Conservation (phyloP, 768 basidiomycete genomes). For the Epithele typhae region DNA sequence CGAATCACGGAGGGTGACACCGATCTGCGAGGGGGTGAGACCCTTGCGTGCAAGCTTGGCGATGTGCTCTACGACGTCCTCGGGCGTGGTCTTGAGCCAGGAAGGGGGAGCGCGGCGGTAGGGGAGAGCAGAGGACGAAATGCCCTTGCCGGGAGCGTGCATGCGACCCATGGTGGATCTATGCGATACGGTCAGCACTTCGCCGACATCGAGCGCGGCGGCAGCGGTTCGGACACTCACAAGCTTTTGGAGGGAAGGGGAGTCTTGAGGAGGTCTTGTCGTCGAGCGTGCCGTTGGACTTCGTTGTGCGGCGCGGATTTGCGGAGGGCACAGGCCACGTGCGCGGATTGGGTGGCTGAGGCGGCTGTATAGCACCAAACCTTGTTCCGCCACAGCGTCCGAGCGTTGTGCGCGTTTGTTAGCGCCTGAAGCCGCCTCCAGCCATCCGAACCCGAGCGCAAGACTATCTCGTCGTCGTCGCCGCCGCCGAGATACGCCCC, state of each 20-base stretch:
- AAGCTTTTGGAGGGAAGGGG: slow-evolving; percentile 29
- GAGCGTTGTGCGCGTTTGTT: slow-evolving; percentile 24
- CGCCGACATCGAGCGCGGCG: slow-evolving; percentile 8
- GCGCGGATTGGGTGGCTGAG: slow-evolving; percentile 33
- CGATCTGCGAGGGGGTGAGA: slow-evolving; percentile 95
- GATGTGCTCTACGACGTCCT: slow-evolving; percentile 95
- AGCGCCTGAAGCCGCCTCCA: slow-evolving; percentile 18
- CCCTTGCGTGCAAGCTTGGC: slow-evolving; percentile 97
- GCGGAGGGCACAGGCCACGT: slow-evolving; percentile 26
- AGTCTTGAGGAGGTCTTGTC: slow-evolving; percentile 42
- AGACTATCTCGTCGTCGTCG: slow-evolving; percentile 33
- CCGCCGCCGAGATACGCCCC: slow-evolving; percentile 30
- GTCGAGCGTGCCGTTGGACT: slow-evolving; percentile 27
- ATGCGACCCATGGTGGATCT: slow-evolving; percentile 83
- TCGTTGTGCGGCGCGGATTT: slow-evolving; percentile 13
- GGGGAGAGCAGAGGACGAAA: slow-evolving; percentile 97
- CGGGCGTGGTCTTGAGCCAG: slow-evolving; percentile 96
- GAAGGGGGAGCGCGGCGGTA: slow-evolving; percentile 92
- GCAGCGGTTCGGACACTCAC: slow-evolving; percentile 24
- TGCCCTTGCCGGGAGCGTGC: slow-evolving; percentile 99
- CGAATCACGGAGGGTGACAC: slow-evolving; percentile 96
- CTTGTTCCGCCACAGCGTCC: slow-evolving; percentile 40
- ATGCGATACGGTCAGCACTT: slow-evolving; percentile 7
- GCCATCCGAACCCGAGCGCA: slow-evolving; percentile 28
- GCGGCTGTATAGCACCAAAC: slow-evolving; percentile 59